phyloP scores from a whole-genome alignment of 306 rosid genomes.

The Vachellia collinsii region DNA sequence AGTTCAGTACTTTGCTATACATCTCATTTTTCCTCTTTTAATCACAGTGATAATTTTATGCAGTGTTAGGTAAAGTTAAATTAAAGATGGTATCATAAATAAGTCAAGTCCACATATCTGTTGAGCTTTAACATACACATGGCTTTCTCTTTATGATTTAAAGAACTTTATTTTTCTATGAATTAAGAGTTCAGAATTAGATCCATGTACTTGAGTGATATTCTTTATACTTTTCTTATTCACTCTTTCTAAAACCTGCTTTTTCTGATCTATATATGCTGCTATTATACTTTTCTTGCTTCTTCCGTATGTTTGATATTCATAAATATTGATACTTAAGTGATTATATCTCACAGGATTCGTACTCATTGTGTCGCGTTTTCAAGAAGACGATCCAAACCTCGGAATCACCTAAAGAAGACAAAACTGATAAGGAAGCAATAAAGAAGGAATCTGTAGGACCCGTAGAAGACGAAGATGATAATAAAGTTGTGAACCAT shows the following conservation, averaged over 20 bases:
- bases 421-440: conserved; percentile 18
- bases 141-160: conserved; percentile 43
- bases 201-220: conserved; percentile 49
- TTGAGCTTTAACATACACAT: conserved; percentile 34
- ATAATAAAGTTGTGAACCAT: conserved; percentile 48
- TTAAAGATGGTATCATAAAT: not conserved
- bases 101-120: not conserved
- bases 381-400: conserved; percentile 76
- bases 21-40: not conserved
- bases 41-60: not conserved
- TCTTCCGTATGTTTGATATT: not conserved
- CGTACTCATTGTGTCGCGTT: conserved; percentile 85
- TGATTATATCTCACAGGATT: conserved; percentile 56
- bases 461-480: conserved; percentile 52
- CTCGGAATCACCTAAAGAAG: conserved; percentile 44
- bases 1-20: conserved; percentile 31
- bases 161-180: not conserved
- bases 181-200: conserved; percentile 4
- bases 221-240: conserved; percentile 31
- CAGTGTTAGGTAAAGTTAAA: not conserved
- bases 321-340: not conserved
- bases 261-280: conserved; percentile 18
- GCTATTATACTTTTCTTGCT: conserved; percentile 34
- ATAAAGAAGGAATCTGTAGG: conserved; percentile 36
- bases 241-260: conserved; percentile 40